These are phyloP conservation scores for Salpingoeca rosetta DNA, from an alignment of 78 protist species.

Conservation along the genomic window DNA sequence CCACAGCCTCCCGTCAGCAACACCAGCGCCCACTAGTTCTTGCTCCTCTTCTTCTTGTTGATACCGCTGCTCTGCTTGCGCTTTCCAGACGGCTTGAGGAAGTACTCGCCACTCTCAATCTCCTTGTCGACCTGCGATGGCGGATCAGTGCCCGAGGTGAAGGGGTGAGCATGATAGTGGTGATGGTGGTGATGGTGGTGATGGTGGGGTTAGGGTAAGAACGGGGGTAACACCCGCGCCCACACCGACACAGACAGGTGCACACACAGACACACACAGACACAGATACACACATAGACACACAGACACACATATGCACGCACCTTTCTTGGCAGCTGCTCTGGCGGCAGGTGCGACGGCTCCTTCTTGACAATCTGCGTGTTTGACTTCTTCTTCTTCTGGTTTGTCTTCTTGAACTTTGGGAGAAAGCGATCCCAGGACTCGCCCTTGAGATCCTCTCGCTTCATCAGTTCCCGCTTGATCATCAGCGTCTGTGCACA, in stretches of 20 bases:
- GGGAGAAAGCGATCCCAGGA: slow-evolving; percentile 94
- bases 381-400: slow-evolving; percentile 30
- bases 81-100: slow-evolving; percentile 41
- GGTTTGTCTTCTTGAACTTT: slow-evolving; percentile 69
- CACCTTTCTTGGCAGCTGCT: slow-evolving; percentile 44
- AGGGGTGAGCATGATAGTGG: neutral
- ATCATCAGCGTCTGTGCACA: slow-evolving; percentile 83
- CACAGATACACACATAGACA: neutral
- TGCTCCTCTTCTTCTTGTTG: too few species aligned
- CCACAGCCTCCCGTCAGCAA: too few species aligned
- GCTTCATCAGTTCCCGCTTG: slow-evolving; percentile 85
- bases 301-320: neutral
- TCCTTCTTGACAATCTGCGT: slow-evolving; percentile 30
- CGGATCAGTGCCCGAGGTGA: too few species aligned
- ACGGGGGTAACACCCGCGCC: neutral
- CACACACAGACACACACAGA: neutral
- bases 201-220: neutral
- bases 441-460: slow-evolving; percentile 64
- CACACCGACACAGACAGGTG: neutral
- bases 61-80: too few species aligned
- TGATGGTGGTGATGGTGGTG: neutral
- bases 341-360: slow-evolving; percentile 78
- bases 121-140: slow-evolving; percentile 38
- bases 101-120: slow-evolving; percentile 80
- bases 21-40: too few species aligned